These are phyloP conservation scores for Alternaria panax DNA, from an alignment of 2,329 filamentous ascomycete genomes.

Conservation along the genomic window DNA sequence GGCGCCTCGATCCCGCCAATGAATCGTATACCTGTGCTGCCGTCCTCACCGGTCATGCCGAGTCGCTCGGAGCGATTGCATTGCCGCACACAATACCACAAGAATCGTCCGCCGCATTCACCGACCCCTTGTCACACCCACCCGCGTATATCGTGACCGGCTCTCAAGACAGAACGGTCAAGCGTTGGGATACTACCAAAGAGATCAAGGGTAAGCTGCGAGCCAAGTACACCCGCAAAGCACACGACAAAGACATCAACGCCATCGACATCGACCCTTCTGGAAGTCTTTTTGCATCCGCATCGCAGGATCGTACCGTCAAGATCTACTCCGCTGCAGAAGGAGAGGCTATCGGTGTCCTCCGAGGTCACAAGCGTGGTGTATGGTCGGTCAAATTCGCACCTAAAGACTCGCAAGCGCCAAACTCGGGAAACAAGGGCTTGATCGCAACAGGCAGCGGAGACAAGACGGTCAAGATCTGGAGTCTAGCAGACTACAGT, in stretches of 20 bases:
- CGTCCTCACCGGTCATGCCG: constrained; percentile 88
- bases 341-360: constrained; percentile 88
- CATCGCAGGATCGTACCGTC: constrained; percentile 94
- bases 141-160: constrained; percentile 88
- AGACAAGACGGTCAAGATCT: constrained; percentile 95
- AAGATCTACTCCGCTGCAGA: constrained; percentile 95
- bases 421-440: constrained; percentile 72
- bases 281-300: constrained; percentile 86
- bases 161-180: constrained; percentile 93
- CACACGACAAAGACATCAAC: constrained; percentile 99
- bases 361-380: constrained; percentile 90
- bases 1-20: constrained; percentile 80
- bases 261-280: constrained; percentile 81
- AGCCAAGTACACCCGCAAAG: constrained; percentile 87
- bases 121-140: constrained; percentile 77
- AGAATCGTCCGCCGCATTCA: constrained; percentile 72
- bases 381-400: constrained; percentile 96
- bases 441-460: constrained; percentile 89
- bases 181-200: constrained; percentile 80
- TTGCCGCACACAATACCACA: constrained; percentile 75
- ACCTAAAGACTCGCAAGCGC: constrained; percentile 72
- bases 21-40: constrained; percentile 81
- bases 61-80: constrained; percentile 89
- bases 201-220: constrained; percentile 63
- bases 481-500: constrained; percentile 90